A percentile compares a stretch with the other conserved stretches of the same genome.
Conservation (phyloP, 306 rosid species). For the Sicyos edulis region DNA sequence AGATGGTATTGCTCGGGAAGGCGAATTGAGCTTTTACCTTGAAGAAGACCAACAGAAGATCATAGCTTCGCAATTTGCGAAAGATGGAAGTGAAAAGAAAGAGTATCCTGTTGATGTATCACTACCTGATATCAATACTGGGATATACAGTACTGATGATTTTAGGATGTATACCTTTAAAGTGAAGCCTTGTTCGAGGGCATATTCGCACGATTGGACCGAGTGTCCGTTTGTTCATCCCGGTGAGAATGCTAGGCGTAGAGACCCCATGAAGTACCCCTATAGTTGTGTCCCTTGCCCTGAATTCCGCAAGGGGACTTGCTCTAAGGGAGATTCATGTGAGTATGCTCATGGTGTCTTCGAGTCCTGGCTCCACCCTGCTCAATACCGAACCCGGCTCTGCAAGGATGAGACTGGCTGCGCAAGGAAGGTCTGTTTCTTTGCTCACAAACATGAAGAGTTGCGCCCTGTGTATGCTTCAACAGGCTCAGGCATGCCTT, state of each 20-base stretch:
- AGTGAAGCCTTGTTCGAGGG: constrained; percentile 99
- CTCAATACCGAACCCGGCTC: constrained; percentile 90
- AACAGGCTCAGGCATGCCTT: constrained; percentile 97
- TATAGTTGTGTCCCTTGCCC: constrained; percentile 99
- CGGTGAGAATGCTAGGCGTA: constrained; percentile 95
- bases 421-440: constrained; percentile 86
- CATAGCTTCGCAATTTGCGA: constrained; percentile 25
- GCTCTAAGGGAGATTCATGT: constrained; percentile 82
- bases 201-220: constrained; percentile 97
- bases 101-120: constrained; percentile 83
- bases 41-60: constrained; percentile 45
- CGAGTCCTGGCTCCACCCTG: constrained; percentile 99
- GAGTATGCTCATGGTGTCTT: constrained; percentile 98
- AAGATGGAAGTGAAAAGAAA: constrained; percentile 74
- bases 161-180: constrained; percentile 96
- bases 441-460: constrained; percentile 87
- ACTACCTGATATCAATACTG: constrained; percentile 87
- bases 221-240: constrained; percentile 99
- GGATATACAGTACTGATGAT: constrained; percentile 77
- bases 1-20: constrained; percentile 29
- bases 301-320: constrained; percentile 82
- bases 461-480: constrained; percentile 87
- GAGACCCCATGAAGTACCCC: constrained; percentile 95
- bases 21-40: constrained; percentile 26
- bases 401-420: constrained; percentile 98